A percentile compares a stretch with the other conserved stretches of the same genome.
phyloP scores from a whole-genome alignment of 1,139 yeast genomes.

The Zygoascus hellenicus region DNA sequence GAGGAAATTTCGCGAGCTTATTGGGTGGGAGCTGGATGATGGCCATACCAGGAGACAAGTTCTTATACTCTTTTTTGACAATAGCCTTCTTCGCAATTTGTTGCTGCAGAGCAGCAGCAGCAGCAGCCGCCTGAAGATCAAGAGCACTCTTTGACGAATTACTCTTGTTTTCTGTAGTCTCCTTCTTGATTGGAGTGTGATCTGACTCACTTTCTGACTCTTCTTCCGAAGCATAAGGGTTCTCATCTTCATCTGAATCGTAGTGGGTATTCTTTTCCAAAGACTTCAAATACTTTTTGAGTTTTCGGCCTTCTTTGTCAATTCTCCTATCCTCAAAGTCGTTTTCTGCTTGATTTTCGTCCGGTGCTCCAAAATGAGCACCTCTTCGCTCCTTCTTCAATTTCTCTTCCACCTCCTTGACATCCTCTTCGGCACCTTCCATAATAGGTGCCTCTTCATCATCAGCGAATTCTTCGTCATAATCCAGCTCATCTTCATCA shows the following conservation, averaged over 20 bases:
- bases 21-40: conserved; percentile 59
- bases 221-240: conserved; percentile 71
- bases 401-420: conserved; percentile 79
- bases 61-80: conserved; percentile 29
- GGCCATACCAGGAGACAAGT: conserved; percentile 58
- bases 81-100: conserved; percentile 18
- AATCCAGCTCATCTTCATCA: conserved; percentile 75
- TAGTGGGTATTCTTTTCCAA: conserved; percentile 86
- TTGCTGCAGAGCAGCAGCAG: conserved; percentile 15
- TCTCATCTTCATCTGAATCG: conserved; percentile 78
- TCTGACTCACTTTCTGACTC: conserved; percentile 34
- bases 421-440: conserved; percentile 96
- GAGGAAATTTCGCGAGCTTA: conserved; percentile 62
- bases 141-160: conserved; percentile 15
- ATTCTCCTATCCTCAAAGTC: conserved; percentile 68
- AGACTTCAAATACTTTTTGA: conserved; percentile 76
- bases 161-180: conserved; percentile 12
- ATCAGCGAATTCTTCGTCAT: conserved; percentile 95
- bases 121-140: conserved; percentile 14
- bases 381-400: conserved; percentile 81
- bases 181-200: conserved; percentile 21
- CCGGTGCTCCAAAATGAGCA: conserved; percentile 62
- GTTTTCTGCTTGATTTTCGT: conserved; percentile 49
- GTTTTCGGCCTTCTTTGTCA: conserved; percentile 85
- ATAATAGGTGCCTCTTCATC: conserved; percentile 98